These are phyloP conservation scores for Mycena amicta DNA, from an alignment of 768 basidiomycete genomes.

Conservation along the genomic window DNA sequence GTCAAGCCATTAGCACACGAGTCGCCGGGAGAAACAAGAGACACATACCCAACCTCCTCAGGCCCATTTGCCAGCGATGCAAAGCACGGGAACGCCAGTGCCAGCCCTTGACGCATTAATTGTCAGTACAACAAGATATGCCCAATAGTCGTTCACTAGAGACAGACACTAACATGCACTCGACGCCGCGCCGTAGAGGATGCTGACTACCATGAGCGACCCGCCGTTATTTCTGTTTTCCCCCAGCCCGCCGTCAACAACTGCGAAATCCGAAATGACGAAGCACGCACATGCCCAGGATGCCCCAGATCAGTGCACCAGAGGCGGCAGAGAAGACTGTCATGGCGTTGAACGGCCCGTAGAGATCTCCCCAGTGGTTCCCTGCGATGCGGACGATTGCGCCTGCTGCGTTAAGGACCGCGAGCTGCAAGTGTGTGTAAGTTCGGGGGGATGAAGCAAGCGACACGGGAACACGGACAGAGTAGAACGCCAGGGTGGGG, in stretches of 20 bases:
- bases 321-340: constrained; percentile 35
- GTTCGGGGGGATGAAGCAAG: too few species aligned
- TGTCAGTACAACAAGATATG: background rate
- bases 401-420: constrained; percentile 38
- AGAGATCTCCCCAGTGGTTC: constrained; percentile 38
- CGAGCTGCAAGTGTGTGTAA: too few species aligned
- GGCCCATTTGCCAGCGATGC: constrained; percentile 35
- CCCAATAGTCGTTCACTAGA: background rate
- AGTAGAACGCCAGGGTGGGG: constrained; percentile 22
- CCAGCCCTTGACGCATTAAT: constrained; percentile 34
- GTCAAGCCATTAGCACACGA: background rate
- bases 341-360: constrained; percentile 42
- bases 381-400: constrained; percentile 37
- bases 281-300: constrained; percentile 37
- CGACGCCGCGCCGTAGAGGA: constrained; percentile 52
- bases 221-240: constrained; percentile 33
- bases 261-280: background rate
- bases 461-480: constrained; percentile 3
- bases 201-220: constrained; percentile 41
- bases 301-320: constrained; percentile 44
- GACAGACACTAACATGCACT: constrained; percentile 42
- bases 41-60: constrained; percentile 37
- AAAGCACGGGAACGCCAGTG: constrained; percentile 33
- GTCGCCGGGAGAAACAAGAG: background rate
- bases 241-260: background rate